Conservation (phyloP, 331 rosid genomes). For the Quercus lobata region DNA sequence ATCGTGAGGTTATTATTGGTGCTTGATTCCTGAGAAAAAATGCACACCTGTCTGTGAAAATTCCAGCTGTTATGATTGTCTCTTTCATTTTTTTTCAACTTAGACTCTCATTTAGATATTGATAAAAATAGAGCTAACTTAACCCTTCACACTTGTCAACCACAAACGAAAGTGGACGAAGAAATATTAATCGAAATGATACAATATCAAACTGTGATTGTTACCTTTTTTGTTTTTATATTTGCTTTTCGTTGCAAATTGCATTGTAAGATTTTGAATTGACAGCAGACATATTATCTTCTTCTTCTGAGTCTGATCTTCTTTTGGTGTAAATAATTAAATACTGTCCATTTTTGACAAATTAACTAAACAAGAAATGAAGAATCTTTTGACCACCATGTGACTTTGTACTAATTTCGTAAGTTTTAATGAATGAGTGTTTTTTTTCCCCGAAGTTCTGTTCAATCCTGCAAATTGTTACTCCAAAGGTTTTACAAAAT, state of each 20-base stretch:
- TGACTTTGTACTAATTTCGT: too few species aligned
- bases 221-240: not conserved
- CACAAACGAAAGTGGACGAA: not conserved
- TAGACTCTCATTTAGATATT: constrained; percentile 12
- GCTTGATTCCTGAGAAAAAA: constrained; percentile 35
- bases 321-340: too few species aligned
- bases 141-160: constrained; percentile 38
- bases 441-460: too few species aligned
- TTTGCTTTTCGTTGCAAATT: not conserved
- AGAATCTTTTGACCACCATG: too few species aligned
- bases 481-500: too few species aligned
- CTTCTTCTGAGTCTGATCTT: too few species aligned
- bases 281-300: too few species aligned
- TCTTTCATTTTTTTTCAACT: constrained; percentile 7
- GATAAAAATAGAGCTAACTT: constrained; percentile 20
- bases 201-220: not conserved
- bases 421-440: too few species aligned
- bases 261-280: too few species aligned
- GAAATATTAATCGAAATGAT: constrained; percentile 8
- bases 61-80: constrained; percentile 21
- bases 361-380: too few species aligned
- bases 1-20: constrained; percentile 13
- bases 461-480: too few species aligned
- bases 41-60: constrained; percentile 19
- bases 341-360: too few species aligned